Conservation (phyloP, 331 rosid species). For the Stylosanthes scabra region DNA sequence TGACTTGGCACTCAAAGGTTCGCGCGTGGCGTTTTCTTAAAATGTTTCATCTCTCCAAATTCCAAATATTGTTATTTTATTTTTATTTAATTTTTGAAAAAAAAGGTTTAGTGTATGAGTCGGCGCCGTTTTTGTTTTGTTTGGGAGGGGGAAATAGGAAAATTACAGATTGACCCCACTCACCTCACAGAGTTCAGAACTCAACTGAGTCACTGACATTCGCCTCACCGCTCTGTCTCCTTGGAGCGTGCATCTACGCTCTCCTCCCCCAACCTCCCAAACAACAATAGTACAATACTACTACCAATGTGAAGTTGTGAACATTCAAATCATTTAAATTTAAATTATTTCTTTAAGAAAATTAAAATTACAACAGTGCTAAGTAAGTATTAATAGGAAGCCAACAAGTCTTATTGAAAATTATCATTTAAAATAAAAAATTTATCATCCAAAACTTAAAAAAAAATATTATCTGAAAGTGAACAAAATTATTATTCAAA, state of each 20-base stretch:
- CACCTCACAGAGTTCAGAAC: not conserved
- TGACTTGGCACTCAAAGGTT: slow-evolving; percentile 19
- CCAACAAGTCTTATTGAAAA: no score
- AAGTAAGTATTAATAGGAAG: no score
- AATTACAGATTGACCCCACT: not conserved
- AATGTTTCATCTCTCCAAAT: not conserved
- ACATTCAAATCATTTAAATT: no score
- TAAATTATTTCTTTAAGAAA: no score
- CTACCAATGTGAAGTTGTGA: no score
- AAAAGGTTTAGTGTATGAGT: not conserved
- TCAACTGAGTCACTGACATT: not conserved
- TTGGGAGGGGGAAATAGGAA: not conserved
- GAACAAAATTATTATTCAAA: no score
- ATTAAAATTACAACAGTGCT: no score
- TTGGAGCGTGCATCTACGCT: slow-evolving; percentile 30
- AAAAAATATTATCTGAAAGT: no score
- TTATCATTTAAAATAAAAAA: no score
- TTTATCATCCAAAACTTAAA: no score
- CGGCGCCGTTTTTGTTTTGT: slow-evolving; percentile 28
- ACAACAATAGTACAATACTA: no score
- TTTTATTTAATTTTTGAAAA: no score
- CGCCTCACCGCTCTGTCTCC: slow-evolving; percentile 6
- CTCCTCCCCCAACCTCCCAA: not conserved
- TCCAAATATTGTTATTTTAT: not conserved
- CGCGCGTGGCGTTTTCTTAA: not conserved